phyloP scores from a whole-genome alignment of 2,329 filamentous ascomycete genomes.

The Onygenales sp. region DNA sequence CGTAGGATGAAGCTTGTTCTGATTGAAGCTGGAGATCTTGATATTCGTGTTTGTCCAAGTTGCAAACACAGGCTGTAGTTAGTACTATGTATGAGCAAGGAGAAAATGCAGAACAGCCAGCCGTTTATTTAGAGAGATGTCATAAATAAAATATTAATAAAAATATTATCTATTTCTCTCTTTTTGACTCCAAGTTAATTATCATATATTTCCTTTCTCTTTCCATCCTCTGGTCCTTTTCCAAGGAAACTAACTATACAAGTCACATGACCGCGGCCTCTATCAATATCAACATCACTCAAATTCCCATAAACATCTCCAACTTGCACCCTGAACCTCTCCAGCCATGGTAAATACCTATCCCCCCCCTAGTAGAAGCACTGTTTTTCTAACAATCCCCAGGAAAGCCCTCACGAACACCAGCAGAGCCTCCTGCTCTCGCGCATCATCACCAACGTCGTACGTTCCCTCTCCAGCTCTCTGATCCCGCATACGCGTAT shows the following conservation, averaged over 20 bases:
- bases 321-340: neutral
- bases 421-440: slow-evolving; percentile 90
- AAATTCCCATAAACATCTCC: too few relatives aligned
- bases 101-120: neutral
- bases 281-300: too few relatives aligned
- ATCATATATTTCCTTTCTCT: too few relatives aligned
- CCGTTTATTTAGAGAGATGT: too few relatives aligned
- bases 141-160: too few relatives aligned
- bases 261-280: too few relatives aligned
- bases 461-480: slow-evolving; percentile 41
- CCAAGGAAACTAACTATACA: too few relatives aligned
- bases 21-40: neutral
- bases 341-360: neutral
- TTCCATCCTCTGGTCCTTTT: too few relatives aligned
- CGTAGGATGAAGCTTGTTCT: neutral
- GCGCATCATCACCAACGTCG: slow-evolving; percentile 94
- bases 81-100: neutral
- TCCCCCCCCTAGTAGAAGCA: neutral
- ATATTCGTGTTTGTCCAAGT: neutral
- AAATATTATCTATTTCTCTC: too few relatives aligned
- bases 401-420: slow-evolving; percentile 95
- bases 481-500: too few relatives aligned
- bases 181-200: too few relatives aligned
- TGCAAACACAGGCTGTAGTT: neutral
- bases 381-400: neutral